Evolutionary conservation across 371 early-diverging fungal species (phyloP).

Genomic region (Lichtheimia corymbifera): DNA sequence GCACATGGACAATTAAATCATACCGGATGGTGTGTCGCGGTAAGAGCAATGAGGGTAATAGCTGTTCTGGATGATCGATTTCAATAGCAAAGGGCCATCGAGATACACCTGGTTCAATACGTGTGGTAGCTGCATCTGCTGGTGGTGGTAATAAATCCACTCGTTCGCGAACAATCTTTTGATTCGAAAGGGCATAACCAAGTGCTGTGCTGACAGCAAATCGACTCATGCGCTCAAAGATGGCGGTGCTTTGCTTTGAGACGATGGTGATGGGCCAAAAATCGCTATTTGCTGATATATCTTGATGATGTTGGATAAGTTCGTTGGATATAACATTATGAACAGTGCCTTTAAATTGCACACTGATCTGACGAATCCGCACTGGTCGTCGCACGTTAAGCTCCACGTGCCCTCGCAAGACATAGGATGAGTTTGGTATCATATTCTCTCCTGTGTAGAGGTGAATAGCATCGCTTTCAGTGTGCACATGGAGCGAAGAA

Average conservation of each 20-base stretch:
- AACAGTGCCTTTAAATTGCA: slow-evolving; percentile 29
- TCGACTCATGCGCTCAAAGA: slow-evolving; percentile 15
- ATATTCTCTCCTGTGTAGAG: slow-evolving; percentile 23
- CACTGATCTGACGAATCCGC: slow-evolving; percentile 23
- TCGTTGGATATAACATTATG: slow-evolving; percentile 24
- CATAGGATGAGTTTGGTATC: slow-evolving; percentile 25
- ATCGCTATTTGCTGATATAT: slow-evolving; percentile 1
- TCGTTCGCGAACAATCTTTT: slow-evolving; percentile 15
- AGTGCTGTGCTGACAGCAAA: slow-evolving; percentile 8
- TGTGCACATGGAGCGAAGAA: slow-evolving; percentile 19
- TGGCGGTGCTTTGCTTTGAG: not conserved
- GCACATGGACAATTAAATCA: slow-evolving; percentile 24
- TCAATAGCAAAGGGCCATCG: slow-evolving; percentile 28
- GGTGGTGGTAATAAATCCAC: slow-evolving; percentile 5
- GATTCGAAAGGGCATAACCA: slow-evolving; percentile 12
- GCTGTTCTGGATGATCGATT: slow-evolving; percentile 16
- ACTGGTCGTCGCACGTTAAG: slow-evolving; percentile 23
- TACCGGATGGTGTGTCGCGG: slow-evolving; percentile 35
- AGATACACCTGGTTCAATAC: slow-evolving; percentile 18
- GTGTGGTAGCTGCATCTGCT: not conserved
- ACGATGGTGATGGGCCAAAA: slow-evolving; percentile 9
- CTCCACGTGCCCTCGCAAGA: slow-evolving; percentile 28
- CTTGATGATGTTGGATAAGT: not conserved
- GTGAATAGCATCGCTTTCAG: slow-evolving; percentile 28
- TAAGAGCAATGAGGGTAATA: slow-evolving; percentile 27